phyloP scores from a whole-genome alignment of 2,329 filamentous ascomycete genomes.

The Penicillium sp. region DNA sequence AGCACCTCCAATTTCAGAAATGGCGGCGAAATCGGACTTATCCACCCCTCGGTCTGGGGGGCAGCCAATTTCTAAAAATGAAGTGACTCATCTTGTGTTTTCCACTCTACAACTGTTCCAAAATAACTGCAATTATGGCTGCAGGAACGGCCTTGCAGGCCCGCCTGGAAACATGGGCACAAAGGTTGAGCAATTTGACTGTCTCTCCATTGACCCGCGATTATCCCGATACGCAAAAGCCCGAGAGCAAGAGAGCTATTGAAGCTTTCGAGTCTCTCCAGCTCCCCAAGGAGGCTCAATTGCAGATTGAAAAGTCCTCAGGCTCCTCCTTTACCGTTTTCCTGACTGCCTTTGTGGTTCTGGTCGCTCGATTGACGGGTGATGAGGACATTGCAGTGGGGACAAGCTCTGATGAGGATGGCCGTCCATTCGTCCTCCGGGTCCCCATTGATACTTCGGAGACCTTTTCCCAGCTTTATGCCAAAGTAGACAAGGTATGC shows the following conservation, averaged over 20 bases:
- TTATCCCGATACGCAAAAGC: slow-evolving; percentile 41
- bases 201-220: slow-evolving; percentile 45
- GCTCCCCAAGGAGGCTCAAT: slow-evolving; percentile 35
- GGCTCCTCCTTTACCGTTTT: slow-evolving; percentile 40
- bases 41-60: slow-evolving; percentile 26
- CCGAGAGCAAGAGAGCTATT: slow-evolving; percentile 39
- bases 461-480: slow-evolving; percentile 40
- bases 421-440: slow-evolving; percentile 46
- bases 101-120: slow-evolving; percentile 13
- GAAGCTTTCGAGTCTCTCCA: slow-evolving; percentile 44
- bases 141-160: slow-evolving; percentile 35
- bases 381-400: slow-evolving; percentile 50
- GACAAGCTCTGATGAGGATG: slow-evolving; percentile 43
- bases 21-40: slow-evolving; percentile 31
- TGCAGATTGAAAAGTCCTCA: slow-evolving; percentile 40
- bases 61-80: slow-evolving; percentile 9
- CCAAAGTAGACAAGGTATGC: slow-evolving; percentile 41
- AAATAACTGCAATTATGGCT: slow-evolving; percentile 32
- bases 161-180: slow-evolving; percentile 42
- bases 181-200: slow-evolving; percentile 42
- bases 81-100: slow-evolving; percentile 25
- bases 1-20: slow-evolving; percentile 7
- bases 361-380: slow-evolving; percentile 47
- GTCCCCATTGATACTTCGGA: slow-evolving; percentile 41
- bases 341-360: slow-evolving; percentile 43